These are phyloP conservation scores for Gossypium rotundifolium DNA, from an alignment of 345 rosid genomes.

Conservation along the genomic window DNA sequence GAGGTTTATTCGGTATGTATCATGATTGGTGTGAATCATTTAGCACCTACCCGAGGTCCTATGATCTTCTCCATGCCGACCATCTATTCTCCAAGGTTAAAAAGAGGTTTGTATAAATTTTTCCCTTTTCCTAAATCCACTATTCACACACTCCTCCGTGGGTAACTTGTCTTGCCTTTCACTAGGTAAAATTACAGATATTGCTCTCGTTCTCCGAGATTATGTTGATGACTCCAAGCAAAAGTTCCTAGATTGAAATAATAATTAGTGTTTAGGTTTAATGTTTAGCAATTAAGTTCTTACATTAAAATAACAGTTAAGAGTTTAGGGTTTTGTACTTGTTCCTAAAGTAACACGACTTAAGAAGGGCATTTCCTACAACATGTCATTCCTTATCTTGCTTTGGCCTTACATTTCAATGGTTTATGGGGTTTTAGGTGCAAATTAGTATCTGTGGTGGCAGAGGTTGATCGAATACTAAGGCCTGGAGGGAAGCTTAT, in stretches of 20 bases:
- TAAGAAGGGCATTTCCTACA: not conserved
- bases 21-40: constrained; percentile 99
- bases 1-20: constrained; percentile 94
- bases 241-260: not conserved
- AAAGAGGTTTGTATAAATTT: constrained; percentile 40
- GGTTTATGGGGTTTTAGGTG: not conserved
- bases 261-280: not conserved
- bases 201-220: not conserved
- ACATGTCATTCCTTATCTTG: not conserved
- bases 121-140: not conserved
- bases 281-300: too few species aligned
- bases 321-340: too few species aligned
- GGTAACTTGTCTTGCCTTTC: not conserved
- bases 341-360: too few species aligned
- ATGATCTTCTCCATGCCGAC: constrained; percentile 96
- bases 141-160: not conserved
- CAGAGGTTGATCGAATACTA: constrained; percentile 83
- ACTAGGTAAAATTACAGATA: not conserved
- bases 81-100: constrained; percentile 85
- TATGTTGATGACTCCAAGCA: not conserved
- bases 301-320: too few species aligned
- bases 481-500: constrained; percentile 87
- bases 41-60: constrained; percentile 89
- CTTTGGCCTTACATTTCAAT: not conserved
- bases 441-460: constrained; percentile 53